Evolutionary conservation across 2,329 filamentous ascomycete species (phyloP).

Genomic region (Gnomoniopsis sp.): DNA sequence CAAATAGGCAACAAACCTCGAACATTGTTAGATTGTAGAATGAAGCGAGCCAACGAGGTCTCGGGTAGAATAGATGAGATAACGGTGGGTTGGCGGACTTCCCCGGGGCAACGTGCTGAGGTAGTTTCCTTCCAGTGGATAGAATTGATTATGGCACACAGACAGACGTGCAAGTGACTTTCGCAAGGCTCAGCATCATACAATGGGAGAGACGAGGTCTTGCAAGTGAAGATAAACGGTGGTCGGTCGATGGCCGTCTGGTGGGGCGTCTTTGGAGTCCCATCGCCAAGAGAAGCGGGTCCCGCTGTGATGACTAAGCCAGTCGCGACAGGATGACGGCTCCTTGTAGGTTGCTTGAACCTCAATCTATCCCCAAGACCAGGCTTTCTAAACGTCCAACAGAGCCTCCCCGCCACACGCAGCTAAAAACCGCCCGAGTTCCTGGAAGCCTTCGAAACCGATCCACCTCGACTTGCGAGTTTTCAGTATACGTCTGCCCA

Average conservation of each 20-base stretch:
- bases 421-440: not conserved
- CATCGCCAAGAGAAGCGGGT: not conserved
- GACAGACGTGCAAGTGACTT: too few relatives aligned
- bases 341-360: not conserved
- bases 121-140: not conserved
- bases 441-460: not conserved
- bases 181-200: too few relatives aligned
- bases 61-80: not conserved
- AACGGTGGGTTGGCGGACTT: not conserved
- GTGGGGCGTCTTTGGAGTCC: not conserved
- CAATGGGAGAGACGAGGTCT: not conserved
- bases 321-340: not conserved
- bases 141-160: too few relatives aligned
- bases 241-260: not conserved
- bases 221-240: not conserved
- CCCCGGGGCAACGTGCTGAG: not conserved
- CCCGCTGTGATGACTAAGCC: not conserved
- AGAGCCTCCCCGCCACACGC: not conserved
- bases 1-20: conserved; percentile 10
- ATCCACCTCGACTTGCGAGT: not conserved
- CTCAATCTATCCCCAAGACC: not conserved
- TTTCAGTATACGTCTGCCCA: conserved; percentile 28
- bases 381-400: not conserved
- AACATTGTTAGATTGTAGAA: conserved; percentile 9
- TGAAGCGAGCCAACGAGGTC: not conserved